Base-by-base conservation (phyloP, 2,329 filamentous ascomycete genomes). In the Rosellinia necatrix region DNA sequence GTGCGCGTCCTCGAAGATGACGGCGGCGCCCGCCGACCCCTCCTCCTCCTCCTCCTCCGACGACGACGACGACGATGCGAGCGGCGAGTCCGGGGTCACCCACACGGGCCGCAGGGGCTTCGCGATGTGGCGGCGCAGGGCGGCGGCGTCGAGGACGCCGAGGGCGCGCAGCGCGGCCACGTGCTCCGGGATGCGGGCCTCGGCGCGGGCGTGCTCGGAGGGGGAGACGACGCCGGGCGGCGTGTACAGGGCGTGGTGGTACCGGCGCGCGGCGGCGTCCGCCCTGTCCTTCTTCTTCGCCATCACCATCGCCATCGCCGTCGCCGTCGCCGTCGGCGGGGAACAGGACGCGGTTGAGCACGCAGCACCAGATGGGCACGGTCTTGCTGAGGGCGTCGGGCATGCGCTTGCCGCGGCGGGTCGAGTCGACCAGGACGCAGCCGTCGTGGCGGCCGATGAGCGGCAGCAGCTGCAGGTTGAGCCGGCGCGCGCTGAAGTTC, bases 381-480 rank as follows among this genome's bases (percentile, higher is more conserved):
- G 94, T 97, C 73, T 96, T 97, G 66, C 89, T 91, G 15, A 99
- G 81, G 13, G 94, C 92, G 75, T 99, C 94, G 1, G 94, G 93
- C 86, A 97, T 96, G 65, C 89, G 83, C 76, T 97, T 97, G 8
- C 94, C 94, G 49, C 93, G 82, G 53, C 94, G 81, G 0, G 94
- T 99, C 22, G 92, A 97, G 74, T 99, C 94, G 38, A 97, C 89
- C 54, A 99, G 86, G 56, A 97, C 87, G 71, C 87, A 86, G 81
- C 92, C 92, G 66, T 89, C 85, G 72, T 84, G 70, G 53, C 76
- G 68, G 58, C 82, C 85, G 51, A 93, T 80, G 35, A 92, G 67
- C 29, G 86, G 80, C 46, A 97, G 72, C 13, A 97, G 70, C 62
- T 96, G 90, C 66, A 96, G 70, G 70, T 99, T 99, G 67, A 97